Base-by-base conservation (phyloP, 805 yeast species). In the Saturnispora kantuleensis region DNA sequence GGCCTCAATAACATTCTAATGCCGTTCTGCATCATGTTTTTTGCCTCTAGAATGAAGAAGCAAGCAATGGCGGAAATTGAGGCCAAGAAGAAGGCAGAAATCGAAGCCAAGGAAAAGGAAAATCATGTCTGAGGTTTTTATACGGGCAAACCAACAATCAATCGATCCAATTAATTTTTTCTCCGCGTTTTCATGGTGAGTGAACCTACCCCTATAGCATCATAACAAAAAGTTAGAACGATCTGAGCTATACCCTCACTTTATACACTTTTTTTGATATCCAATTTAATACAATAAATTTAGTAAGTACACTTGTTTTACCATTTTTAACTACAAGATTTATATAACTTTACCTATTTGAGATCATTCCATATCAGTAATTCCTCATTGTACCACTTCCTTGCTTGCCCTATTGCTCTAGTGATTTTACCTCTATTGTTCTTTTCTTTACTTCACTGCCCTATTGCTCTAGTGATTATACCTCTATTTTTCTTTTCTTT, bases 1-100 rank as follows among this genome's bases (percentile, higher is more conserved):
- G 53, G 36, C 1, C 15, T 48, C 3, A 52, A 54, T 36, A 48
- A 46, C 17, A n/a, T 47, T 2, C 18, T 55, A 10, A 53, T 74
- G 45, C 78, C 82, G 6, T 50, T 74, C 13, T 66, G 70, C 18
- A 54, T 77, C 44, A 61, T 59, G 38, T 46, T 50, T 38, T 52
- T 50, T 36, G 47, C 49, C 3, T 31, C 16, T 10, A 34, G 15
- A 16, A 41, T 38, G 28, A 54, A 52, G 39, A 49, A 43, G 41
- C 46, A 45, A 29, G 36, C 49, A 3, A 34, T 45, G 31, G 39
- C 46, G 10, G 42, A 43, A n/a, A 47, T 46, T 30, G 35, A 41
- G 35, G 50, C 42, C 11, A 26, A 33, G 16, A 32, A 31, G n/a
- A 41, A 29, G 3, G 36, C 30, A n/a, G 31, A 31, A 17, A 10